These are phyloP conservation scores for Talaromyces ruber DNA, from an alignment of 495 filamentous ascomycete species.

Conservation along the genomic window DNA sequence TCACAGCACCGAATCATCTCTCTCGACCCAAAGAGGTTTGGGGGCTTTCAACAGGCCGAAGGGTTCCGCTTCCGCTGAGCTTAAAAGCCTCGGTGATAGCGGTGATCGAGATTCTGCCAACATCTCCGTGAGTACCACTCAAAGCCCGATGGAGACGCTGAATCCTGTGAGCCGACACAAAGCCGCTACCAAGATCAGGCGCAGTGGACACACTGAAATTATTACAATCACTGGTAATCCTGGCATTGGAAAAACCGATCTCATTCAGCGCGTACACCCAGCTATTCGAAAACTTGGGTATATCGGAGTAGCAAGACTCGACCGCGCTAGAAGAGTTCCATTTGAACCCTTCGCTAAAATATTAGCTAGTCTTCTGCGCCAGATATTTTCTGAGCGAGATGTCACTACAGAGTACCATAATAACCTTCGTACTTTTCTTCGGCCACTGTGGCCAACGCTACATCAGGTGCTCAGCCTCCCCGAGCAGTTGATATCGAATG, in stretches of 20 bases:
- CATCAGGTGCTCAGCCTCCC: constrained; percentile 73
- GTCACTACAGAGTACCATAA: constrained; percentile 77
- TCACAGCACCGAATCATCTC: constrained; percentile 25
- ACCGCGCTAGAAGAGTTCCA: constrained; percentile 67
- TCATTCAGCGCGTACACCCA: constrained; percentile 68
- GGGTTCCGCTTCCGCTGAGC: constrained; percentile 23
- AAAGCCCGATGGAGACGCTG: constrained; percentile 24
- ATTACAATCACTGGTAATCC: constrained; percentile 67
- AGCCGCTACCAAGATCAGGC: constrained; percentile 47
- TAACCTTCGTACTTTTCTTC: constrained; percentile 60
- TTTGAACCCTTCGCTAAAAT: constrained; percentile 78
- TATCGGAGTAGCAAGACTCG: constrained; percentile 78
- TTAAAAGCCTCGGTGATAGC: constrained; percentile 26
- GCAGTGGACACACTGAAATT: constrained; percentile 65
- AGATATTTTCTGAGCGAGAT: constrained; percentile 86
- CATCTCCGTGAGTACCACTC: constrained; percentile 18
- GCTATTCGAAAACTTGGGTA: constrained; percentile 68
- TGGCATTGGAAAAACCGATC: constrained; percentile 76
- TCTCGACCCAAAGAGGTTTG: constrained; percentile 20
- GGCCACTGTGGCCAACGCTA: constrained; percentile 69
- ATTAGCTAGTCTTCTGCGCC: constrained; percentile 74
- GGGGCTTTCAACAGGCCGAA: constrained; percentile 19
- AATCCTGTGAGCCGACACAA: constrained; percentile 29
- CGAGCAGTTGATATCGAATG: constrained; percentile 53
- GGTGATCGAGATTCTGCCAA: constrained; percentile 27